These are phyloP conservation scores for Blastomyces gilchristii DNA, from an alignment of 2,329 filamentous ascomycete genomes.

Conservation along the genomic window DNA sequence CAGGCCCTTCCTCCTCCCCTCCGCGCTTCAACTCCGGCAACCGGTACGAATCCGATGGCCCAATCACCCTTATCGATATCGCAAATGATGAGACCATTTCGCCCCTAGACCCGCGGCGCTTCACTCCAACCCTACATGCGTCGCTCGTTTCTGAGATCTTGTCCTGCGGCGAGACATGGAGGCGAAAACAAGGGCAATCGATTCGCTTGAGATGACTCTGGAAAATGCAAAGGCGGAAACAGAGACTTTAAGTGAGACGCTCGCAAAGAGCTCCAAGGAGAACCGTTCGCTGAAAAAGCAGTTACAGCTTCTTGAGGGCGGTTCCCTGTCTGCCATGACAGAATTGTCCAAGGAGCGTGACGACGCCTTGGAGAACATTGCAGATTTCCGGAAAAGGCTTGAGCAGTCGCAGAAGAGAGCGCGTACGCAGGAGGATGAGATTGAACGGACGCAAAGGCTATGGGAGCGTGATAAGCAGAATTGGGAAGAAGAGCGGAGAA, in stretches of 20 bases:
- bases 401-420: constrained; percentile 69
- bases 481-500: constrained; percentile 77
- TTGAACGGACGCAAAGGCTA: constrained; percentile 62
- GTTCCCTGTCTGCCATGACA: constrained; percentile 72
- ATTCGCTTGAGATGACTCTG: constrained; percentile 66
- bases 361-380: constrained; percentile 60
- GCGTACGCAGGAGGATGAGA: constrained; percentile 71
- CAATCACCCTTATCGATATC: constrained; percentile 27
- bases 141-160: constrained; percentile 92
- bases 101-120: constrained; percentile 77
- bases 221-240: constrained; percentile 63
- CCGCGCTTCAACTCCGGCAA: constrained; percentile 42
- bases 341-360: constrained; percentile 80
- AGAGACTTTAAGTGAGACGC: constrained; percentile 54
- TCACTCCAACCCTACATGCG: constrained; percentile 90
- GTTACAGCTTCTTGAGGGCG: constrained; percentile 74
- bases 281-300: constrained; percentile 72
- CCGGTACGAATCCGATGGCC: constrained; percentile 29
- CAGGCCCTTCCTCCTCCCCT: constrained; percentile 54
- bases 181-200: constrained; percentile 76
- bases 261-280: constrained; percentile 61
- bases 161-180: constrained; percentile 80
- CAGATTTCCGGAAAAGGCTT: constrained; percentile 65
- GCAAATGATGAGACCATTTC: constrained; percentile 55
- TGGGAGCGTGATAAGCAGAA: constrained; percentile 76